Percentiles rank a stretch among this genome's conserved stretches.
These are phyloP conservation scores for Fusarium anthophilum DNA, from an alignment of 2,329 filamentous ascomycete species.

Conservation along the genomic window DNA sequence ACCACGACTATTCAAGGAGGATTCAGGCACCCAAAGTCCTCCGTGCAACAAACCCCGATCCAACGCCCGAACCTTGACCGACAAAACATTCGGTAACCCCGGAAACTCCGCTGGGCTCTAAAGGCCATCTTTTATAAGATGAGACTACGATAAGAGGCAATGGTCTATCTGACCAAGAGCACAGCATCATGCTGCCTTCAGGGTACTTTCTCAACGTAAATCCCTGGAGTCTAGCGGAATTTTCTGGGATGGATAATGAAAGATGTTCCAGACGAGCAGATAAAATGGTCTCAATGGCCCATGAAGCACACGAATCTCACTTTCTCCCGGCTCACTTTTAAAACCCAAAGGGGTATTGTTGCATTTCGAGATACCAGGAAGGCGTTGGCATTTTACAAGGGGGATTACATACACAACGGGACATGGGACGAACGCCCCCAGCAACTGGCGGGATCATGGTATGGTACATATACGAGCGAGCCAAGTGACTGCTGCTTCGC, in stretches of 20 bases:
- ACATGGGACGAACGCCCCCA: conserved; percentile 24
- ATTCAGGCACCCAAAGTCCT: conserved; percentile 67
- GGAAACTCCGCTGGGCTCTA: background rate
- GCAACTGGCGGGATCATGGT: conserved; percentile 23
- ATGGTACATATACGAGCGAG: conserved; percentile 34
- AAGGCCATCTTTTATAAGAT: background rate
- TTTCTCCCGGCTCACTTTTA: conserved; percentile 37
- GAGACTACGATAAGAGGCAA: background rate
- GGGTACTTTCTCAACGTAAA: background rate
- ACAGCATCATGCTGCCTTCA: background rate
- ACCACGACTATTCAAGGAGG: conserved; percentile 71
- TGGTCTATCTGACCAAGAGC: background rate
- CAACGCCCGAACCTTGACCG: conserved; percentile 41
- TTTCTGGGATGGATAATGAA: conserved; percentile 16
- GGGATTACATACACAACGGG: conserved; percentile 34
- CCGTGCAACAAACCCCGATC: conserved; percentile 71
- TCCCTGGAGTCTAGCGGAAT: background rate
- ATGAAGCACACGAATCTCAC: conserved; percentile 48
- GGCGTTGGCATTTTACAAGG: conserved; percentile 47
- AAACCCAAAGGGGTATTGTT: conserved; percentile 38
- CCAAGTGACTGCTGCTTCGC: conserved; percentile 13
- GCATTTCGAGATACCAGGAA: conserved; percentile 53
- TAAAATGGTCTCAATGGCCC: conserved; percentile 38
- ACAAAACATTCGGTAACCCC: background rate
- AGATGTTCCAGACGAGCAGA: conserved; percentile 26